Evolutionary conservation across 495 filamentous ascomycete species (phyloP).

Genomic region (Aspergillus asperescens): DNA sequence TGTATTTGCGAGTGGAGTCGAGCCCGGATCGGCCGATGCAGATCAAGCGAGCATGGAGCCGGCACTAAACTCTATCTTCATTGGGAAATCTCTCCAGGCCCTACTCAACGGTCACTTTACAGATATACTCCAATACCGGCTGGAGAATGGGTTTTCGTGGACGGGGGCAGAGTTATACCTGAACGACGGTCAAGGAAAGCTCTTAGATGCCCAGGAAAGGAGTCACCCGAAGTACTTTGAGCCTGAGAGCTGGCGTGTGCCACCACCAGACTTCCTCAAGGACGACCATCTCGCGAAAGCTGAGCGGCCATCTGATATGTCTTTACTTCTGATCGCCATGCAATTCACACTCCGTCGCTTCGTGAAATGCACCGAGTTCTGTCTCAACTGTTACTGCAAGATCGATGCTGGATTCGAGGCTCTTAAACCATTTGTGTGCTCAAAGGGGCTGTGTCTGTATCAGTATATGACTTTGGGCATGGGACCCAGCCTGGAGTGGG

Average conservation of each 20-base stretch:
- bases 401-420: slow-evolving; percentile 69
- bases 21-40: background rate
- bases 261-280: slow-evolving; percentile 31
- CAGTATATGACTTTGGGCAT: slow-evolving; percentile 90
- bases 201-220: slow-evolving; percentile 2
- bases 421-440: slow-evolving; percentile 90
- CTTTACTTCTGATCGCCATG: slow-evolving; percentile 69
- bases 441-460: slow-evolving; percentile 71
- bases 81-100: slow-evolving; percentile 65
- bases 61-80: slow-evolving; percentile 42
- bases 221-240: slow-evolving; percentile 10
- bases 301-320: slow-evolving; percentile 26
- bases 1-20: slow-evolving; percentile 39
- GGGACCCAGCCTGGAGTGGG: slow-evolving; percentile 79
- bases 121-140: slow-evolving; percentile 56
- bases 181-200: slow-evolving; percentile 39
- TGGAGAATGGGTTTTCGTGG: slow-evolving; percentile 55
- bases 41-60: background rate
- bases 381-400: slow-evolving; percentile 76
- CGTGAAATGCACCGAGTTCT: slow-evolving; percentile 80
- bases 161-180: slow-evolving; percentile 60
- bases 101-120: slow-evolving; percentile 67
- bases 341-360: slow-evolving; percentile 78
- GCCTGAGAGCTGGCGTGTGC: slow-evolving; percentile 24
- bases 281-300: slow-evolving; percentile 48